Percentiles rank a stretch among this genome's conserved stretches.
These are phyloP conservation scores for Pseudogymnoascus sp. DNA, from an alignment of 2,329 filamentous ascomycete genomes.

Conservation along the genomic window DNA sequence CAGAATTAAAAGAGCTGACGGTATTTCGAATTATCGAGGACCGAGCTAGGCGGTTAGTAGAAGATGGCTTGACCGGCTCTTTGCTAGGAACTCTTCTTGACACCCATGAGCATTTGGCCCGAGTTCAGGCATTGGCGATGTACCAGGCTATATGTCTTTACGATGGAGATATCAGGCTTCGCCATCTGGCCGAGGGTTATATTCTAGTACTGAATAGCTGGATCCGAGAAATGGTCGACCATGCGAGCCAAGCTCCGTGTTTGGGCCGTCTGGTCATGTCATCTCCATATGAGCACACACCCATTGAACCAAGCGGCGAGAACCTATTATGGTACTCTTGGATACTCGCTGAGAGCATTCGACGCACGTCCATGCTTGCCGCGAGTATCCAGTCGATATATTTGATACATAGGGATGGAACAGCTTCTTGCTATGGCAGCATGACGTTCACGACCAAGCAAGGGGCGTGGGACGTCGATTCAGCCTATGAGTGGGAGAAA, in stretches of 20 bases:
- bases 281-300: neutral
- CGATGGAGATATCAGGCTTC: constrained; percentile 23
- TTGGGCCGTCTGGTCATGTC: constrained; percentile 9
- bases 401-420: constrained; percentile 16
- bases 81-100: constrained; percentile 1
- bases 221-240: constrained; percentile 15
- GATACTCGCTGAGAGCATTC: constrained; percentile 26
- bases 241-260: constrained; percentile 5
- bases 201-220: constrained; percentile 19
- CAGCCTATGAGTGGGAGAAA: constrained; percentile 21
- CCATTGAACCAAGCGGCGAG: constrained; percentile 15
- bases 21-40: constrained; percentile 23
- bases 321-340: constrained; percentile 26
- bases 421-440: constrained; percentile 20
- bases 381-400: constrained; percentile 19
- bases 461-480: constrained; percentile 25
- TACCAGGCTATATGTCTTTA: constrained; percentile 24
- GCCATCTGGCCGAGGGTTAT: constrained; percentile 19
- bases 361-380: constrained; percentile 24
- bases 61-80: neutral
- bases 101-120: constrained; percentile 11
- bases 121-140: constrained; percentile 21
- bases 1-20: constrained; percentile 19
- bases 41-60: constrained; percentile 13
- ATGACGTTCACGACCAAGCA: constrained; percentile 21